Evolutionary conservation across 2,329 filamentous ascomycete species (phyloP), one percentile per base, ranked within the genome.

Genomic region (Fusarium veterinarium): DNA sequence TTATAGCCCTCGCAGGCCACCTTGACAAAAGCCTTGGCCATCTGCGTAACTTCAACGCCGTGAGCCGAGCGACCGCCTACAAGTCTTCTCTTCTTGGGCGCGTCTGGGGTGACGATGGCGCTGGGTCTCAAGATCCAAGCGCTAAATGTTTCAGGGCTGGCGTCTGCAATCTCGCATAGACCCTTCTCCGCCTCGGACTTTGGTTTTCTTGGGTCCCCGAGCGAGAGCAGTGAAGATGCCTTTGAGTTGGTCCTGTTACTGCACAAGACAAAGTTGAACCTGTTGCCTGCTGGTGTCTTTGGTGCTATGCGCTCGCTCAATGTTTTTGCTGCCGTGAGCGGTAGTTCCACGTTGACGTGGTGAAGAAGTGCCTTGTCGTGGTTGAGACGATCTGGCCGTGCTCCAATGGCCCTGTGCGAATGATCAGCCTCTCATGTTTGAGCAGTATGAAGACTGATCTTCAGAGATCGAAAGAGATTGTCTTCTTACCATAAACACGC

Each of bases 401-500:
- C 81, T 40, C 83, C 82, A 62, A 85, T 81, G 16, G 81, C 79
- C 84, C 83, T 86, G 33, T 41, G 20, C 63, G n/a, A 55, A 44
- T 51, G 28, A 44, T 56, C 14, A 57, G 52, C 31, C 23, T 64
- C 41, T 57, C 37, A 57, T 62, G 48, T 60, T 28, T 11, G 31
- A 44, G 25, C 16, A 67, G 37, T 55, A 59, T 58, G 53, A 55
- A 25, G 25, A 30, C 19, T 25, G 14, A 48, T 45, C n/a, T 20
- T 28, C 31, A 44, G 49, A 35, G n/a, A 52, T 52, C 6, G 49
- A 51, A 49, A 40, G 44, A 30, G 30, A 14, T 13, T 20, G 20
- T 85, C 84, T 42, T 87, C 84, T 42, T 87, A 91, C 91, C 91
- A 93, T 31, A 93, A 85, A 75, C 89, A 91, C 2, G 87, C 90